Conservation (phyloP, 139 green algal genomes). For the Picochlorum costavermella region DNA sequence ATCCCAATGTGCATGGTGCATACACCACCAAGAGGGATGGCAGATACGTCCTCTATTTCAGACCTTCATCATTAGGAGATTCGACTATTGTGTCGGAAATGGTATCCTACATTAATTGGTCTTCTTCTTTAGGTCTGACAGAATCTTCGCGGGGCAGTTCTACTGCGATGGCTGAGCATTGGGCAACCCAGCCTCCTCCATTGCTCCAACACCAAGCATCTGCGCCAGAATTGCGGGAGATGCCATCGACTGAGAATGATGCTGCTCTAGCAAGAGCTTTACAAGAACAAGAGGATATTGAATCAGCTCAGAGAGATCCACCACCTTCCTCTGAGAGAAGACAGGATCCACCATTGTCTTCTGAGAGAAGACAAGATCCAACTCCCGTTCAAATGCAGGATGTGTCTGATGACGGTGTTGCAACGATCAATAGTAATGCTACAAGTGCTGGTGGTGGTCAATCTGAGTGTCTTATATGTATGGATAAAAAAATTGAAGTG, state of each 20-base stretch:
- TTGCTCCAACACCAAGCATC: too few relatives aligned
- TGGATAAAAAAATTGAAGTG: not conserved
- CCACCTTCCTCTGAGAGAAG: not conserved
- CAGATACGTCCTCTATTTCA: too few relatives aligned
- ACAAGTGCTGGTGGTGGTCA: not conserved
- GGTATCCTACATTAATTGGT: too few relatives aligned
- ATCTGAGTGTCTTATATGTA: not conserved
- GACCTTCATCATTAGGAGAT: too few relatives aligned
- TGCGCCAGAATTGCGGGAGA: too few relatives aligned
- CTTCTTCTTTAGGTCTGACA: too few relatives aligned
- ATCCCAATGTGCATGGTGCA: too few relatives aligned
- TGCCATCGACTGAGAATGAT: not conserved
- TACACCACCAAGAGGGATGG: too few relatives aligned
- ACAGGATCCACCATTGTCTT: not conserved
- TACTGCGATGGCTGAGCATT: too few relatives aligned
- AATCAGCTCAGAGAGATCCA: not conserved
- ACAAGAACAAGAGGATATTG: slow-evolving; percentile 6
- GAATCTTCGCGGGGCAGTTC: too few relatives aligned
- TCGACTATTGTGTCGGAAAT: too few relatives aligned
- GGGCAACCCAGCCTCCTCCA: too few relatives aligned
- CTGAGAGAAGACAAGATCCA: not conserved
- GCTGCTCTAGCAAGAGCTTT: slow-evolving; percentile 4
- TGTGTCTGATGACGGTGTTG: not conserved
- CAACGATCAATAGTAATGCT: not conserved
- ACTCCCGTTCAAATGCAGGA: not conserved